A percentile compares a stretch with the other conserved stretches of the same genome.
Evolutionary conservation across 495 filamentous ascomycete species (phyloP).

Genomic region (Penicillium chermesinum): DNA sequence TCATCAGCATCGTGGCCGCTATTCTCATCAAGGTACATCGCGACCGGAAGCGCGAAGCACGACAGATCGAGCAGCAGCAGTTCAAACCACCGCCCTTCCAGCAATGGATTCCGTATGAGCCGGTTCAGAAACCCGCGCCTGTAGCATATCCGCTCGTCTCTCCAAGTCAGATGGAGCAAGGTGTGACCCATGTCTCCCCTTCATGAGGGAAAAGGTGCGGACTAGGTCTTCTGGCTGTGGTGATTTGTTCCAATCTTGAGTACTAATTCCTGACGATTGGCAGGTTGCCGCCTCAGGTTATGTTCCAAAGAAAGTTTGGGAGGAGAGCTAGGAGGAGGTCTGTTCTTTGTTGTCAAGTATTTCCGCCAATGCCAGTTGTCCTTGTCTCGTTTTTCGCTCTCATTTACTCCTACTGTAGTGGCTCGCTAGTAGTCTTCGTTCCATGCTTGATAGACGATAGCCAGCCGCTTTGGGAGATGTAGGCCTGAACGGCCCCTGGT

Average conservation of each 20-base stretch:
- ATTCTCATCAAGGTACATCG: conserved; percentile 11
- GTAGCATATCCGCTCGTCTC: not conserved
- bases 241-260: not conserved
- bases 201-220: not conserved
- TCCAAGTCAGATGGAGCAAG: conserved; percentile 5
- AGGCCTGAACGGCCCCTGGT: too few relatives aligned
- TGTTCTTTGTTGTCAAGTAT: too few relatives aligned
- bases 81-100: conserved; percentile 13
- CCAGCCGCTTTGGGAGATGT: too few relatives aligned
- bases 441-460: too few relatives aligned
- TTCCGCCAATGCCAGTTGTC: too few relatives aligned
- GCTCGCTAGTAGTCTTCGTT: too few relatives aligned
- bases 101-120: conserved; percentile 8
- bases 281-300: too few relatives aligned
- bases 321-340: too few relatives aligned
- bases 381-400: too few relatives aligned
- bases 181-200: not conserved
- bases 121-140: conserved; percentile 9
- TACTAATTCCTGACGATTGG: not conserved
- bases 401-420: too few relatives aligned
- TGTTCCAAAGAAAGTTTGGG: too few relatives aligned
- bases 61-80: conserved; percentile 1
- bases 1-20: conserved; percentile 2
- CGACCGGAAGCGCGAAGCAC: conserved; percentile 10
- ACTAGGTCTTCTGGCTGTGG: not conserved